These are phyloP conservation scores for Mycena albidolilacea DNA, from an alignment of 768 basidiomycete species.

Conservation along the genomic window DNA sequence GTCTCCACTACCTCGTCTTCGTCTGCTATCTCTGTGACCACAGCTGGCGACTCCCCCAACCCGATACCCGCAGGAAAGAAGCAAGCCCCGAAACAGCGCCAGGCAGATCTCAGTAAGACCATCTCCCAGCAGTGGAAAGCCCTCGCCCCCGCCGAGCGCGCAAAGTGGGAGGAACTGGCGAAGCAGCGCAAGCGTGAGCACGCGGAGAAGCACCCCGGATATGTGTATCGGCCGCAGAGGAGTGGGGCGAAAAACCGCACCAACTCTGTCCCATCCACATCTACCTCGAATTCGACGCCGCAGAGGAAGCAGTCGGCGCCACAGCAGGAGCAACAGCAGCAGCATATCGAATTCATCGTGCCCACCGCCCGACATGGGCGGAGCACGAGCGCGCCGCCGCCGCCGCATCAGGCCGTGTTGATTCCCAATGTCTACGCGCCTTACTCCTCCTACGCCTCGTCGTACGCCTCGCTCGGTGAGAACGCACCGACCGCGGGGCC, in stretches of 20 bases:
- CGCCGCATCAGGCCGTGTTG: slow-evolving; percentile 75
- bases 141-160: slow-evolving; percentile 73
- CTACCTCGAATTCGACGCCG: too few species aligned
- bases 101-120: slow-evolving; percentile 85
- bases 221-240: slow-evolving; percentile 82
- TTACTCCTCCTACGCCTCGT: slow-evolving; percentile 56
- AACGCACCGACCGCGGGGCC: too few species aligned
- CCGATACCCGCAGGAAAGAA: slow-evolving; percentile 22
- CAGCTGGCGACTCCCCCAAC: slow-evolving; percentile 16
- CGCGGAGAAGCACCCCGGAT: slow-evolving; percentile 80
- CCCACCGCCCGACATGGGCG: slow-evolving; percentile 45
- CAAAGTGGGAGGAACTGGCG: slow-evolving; percentile 83
- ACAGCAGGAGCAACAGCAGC: slow-evolving; percentile 44
- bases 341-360: slow-evolving; percentile 20
- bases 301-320: too few species aligned
- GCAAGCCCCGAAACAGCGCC: slow-evolving; percentile 75
- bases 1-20: slow-evolving; percentile 28
- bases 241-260: neutral
- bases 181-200: slow-evolving; percentile 88
- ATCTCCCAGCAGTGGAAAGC: slow-evolving; percentile 88
- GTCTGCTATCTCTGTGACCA: neutral
- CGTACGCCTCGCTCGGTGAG: too few species aligned
- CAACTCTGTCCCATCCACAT: too few species aligned
- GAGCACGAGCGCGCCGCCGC: slow-evolving; percentile 72
- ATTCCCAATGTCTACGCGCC: slow-evolving; percentile 74